phyloP scores from a whole-genome alignment of 1,284 basidiomycete genomes.

The Ceratobasidium sp. region DNA sequence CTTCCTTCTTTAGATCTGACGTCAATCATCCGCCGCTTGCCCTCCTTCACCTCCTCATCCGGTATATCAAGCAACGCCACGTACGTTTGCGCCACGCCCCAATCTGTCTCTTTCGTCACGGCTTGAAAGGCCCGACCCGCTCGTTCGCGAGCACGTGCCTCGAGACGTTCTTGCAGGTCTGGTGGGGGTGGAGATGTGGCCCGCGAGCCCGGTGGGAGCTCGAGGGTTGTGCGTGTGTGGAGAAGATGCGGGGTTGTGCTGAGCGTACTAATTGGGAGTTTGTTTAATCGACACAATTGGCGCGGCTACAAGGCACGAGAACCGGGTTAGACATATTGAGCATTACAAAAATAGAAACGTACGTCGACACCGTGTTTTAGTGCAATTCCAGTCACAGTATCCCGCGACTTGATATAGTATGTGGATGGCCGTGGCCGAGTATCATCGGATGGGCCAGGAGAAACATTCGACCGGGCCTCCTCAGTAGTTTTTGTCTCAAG shows the following conservation, averaged over 20 bases:
- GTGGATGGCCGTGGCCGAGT: conserved; percentile 54
- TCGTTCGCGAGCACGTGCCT: conserved; percentile 64
- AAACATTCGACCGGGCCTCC: neutral
- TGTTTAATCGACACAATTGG: conserved; percentile 72
- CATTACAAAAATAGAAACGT: conserved; percentile 53
- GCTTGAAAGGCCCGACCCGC: conserved; percentile 73
- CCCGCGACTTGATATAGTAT: conserved; percentile 71
- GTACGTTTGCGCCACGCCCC: conserved; percentile 74
- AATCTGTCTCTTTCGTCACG: conserved; percentile 77
- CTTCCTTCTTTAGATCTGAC: conserved; percentile 48
- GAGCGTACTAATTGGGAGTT: conserved; percentile 73
- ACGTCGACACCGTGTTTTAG: conserved; percentile 73
- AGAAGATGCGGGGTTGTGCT: conserved; percentile 78
- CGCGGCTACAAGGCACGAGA: conserved; percentile 62
- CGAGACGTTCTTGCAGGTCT: conserved; percentile 60
- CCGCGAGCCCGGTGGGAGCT: conserved; percentile 61
- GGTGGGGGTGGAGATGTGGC: conserved; percentile 50
- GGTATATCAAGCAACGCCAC: conserved; percentile 67
- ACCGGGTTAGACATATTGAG: conserved; percentile 9
- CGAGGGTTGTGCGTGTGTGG: conserved; percentile 73
- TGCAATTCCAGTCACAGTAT: conserved; percentile 76
- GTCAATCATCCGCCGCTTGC: conserved; percentile 51
- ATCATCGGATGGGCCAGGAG: conserved; percentile 2
- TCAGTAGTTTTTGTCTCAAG: neutral
- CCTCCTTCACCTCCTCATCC: conserved; percentile 48